Evolutionary conservation across 2,329 filamentous ascomycete species (phyloP).

Genomic region (Cercospora beticola): DNA sequence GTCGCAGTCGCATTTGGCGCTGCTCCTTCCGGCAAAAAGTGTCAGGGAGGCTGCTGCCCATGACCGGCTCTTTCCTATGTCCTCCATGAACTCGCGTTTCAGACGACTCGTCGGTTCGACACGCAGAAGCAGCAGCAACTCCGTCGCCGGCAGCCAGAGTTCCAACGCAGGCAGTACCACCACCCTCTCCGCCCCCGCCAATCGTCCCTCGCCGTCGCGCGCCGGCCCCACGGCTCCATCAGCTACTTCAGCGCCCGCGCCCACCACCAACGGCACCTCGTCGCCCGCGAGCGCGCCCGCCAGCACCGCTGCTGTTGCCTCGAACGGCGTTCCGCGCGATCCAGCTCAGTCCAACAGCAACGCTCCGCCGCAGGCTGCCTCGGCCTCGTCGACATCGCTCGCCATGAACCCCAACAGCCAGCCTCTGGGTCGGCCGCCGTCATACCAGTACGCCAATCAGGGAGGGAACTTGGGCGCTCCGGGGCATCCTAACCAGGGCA

Average conservation of each 20-base stretch:
- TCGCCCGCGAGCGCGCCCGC: constrained; percentile 32
- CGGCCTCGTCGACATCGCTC: constrained; percentile 51
- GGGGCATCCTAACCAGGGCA: constrained; percentile 45
- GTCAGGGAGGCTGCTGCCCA: constrained; percentile 10
- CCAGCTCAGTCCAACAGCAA: constrained; percentile 18
- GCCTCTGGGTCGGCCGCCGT: constrained; percentile 59
- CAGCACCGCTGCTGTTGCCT: constrained; percentile 24
- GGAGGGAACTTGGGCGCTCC: constrained; percentile 41
- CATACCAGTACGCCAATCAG: constrained; percentile 58
- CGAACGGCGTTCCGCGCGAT: constrained; percentile 43
- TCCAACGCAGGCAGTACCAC: constrained; percentile 35
- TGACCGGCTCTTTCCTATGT: constrained; percentile 18
- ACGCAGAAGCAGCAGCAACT: constrained; percentile 62
- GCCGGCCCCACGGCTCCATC: constrained; percentile 15
- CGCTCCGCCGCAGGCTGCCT: constrained; percentile 38
- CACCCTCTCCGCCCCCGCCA: constrained; percentile 37
- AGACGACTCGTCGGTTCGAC: constrained; percentile 80
- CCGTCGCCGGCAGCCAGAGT: constrained; percentile 64
- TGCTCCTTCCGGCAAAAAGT: constrained; percentile 8
- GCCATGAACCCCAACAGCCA: constrained; percentile 51
- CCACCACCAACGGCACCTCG: constrained; percentile 36
- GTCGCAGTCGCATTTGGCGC: not conserved
- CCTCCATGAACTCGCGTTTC: constrained; percentile 76
- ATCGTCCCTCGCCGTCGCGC: constrained; percentile 30
- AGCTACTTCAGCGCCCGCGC: constrained; percentile 16